phyloP scores from a whole-genome alignment of 176 grass and related monocot species.

The Oryza glaberrima region DNA sequence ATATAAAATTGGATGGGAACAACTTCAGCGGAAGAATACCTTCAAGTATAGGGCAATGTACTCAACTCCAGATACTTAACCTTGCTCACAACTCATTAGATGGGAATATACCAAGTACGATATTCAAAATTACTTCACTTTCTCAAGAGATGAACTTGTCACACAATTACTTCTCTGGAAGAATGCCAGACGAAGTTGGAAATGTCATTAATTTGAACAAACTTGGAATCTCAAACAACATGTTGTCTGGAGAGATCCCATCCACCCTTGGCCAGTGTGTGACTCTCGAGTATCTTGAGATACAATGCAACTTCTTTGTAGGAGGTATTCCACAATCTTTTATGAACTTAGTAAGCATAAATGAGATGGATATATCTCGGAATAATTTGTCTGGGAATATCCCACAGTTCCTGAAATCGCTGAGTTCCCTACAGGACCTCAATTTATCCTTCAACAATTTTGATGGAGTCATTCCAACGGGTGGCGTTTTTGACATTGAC shows the following conservation, averaged over 20 bases:
- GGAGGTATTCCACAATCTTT: constrained; percentile 62
- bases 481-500: constrained; percentile 31
- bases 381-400: constrained; percentile 56
- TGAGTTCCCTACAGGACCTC: background rate
- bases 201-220: too few species aligned
- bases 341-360: constrained; percentile 16
- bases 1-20: constrained; percentile 33
- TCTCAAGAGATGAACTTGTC: too few species aligned
- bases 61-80: constrained; percentile 26
- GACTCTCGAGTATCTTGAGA: constrained; percentile 43
- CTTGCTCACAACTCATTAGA: constrained; percentile 44
- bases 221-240: too few species aligned
- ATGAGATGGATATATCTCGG: constrained; percentile 50
- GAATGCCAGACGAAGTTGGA: too few species aligned
- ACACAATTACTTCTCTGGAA: too few species aligned
- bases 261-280: constrained; percentile 47
- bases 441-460: constrained; percentile 76
- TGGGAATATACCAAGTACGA: constrained; percentile 50
- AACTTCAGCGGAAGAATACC: background rate
- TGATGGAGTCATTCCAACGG: constrained; percentile 35
- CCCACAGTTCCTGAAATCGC: constrained; percentile 38
- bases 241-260: constrained; percentile 37
- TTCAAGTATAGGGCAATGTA: constrained; percentile 6
- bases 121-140: constrained; percentile 37
- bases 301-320: constrained; percentile 53